Conservation (phyloP, 805 yeast genomes). For the Spathaspora girioi region DNA sequence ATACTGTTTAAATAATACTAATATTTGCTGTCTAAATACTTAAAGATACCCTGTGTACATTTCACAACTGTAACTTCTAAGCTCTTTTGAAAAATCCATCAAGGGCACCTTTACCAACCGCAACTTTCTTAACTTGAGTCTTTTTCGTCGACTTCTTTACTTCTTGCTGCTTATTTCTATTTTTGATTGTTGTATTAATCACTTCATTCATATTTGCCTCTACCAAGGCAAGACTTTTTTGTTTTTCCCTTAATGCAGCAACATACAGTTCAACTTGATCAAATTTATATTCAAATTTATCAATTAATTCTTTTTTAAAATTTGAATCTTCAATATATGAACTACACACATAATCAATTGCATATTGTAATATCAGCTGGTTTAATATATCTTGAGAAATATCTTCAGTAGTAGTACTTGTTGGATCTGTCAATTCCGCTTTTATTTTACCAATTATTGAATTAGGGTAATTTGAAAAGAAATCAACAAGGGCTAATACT, state of each 20-base stretch:
- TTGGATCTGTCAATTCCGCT: constrained; percentile 15
- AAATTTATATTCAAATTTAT: constrained; percentile 17
- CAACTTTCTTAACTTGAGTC: constrained; percentile 40
- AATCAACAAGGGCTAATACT: constrained; percentile 24
- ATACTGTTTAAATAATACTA: too few species aligned
- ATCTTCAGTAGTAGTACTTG: constrained; percentile 15
- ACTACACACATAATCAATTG: constrained; percentile 46
- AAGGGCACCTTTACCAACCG: constrained; percentile 62
- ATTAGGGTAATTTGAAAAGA: constrained; percentile 8
- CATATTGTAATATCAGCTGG: constrained; percentile 28
- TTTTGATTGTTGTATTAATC: constrained; percentile 14
- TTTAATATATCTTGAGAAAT: constrained; percentile 5
- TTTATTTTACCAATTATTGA: constrained; percentile 16
- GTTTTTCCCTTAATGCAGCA: constrained; percentile 12
- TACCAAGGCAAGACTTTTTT: constrained; percentile 20
- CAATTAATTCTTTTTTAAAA: constrained; percentile 20
- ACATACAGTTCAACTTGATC: constrained; percentile 16
- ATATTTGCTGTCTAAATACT: too few species aligned
- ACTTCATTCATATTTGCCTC: constrained; percentile 24
- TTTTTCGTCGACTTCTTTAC: constrained; percentile 13
- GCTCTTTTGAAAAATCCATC: constrained; percentile 56
- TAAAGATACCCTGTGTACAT: too few species aligned
- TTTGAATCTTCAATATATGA: constrained; percentile 32
- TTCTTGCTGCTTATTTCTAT: constrained; percentile 19
- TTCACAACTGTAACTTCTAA: too few species aligned